Evolutionary conservation across 2,329 filamentous ascomycete genomes (phyloP).

Genomic region (Pleurostoma richardsiae): DNA sequence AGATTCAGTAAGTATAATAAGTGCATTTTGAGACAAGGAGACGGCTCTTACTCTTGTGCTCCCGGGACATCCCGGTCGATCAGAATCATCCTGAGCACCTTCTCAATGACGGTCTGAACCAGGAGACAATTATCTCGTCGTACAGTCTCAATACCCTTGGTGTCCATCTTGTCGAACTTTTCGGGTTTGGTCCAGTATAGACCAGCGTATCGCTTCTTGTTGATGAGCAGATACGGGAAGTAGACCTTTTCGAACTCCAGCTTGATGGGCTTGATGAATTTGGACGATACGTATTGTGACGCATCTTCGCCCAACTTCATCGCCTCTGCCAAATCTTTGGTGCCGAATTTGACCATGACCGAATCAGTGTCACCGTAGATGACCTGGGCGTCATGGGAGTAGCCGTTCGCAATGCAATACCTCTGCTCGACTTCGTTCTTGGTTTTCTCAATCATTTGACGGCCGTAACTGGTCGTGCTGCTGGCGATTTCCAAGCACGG

Average conservation of each 20-base stretch:
- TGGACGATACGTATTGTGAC: slow-evolving; percentile 78
- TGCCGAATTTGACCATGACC: slow-evolving; percentile 99
- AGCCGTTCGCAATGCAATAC: slow-evolving; percentile 92
- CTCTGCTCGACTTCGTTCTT: slow-evolving; percentile 89
- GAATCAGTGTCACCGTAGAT: slow-evolving; percentile 99
- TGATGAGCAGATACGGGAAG: slow-evolving; percentile 95
- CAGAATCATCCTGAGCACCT: slow-evolving; percentile 88
- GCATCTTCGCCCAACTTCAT: slow-evolving; percentile 97
- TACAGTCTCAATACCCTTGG: slow-evolving; percentile 97
- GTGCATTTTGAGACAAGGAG: background rate
- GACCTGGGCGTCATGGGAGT: slow-evolving; percentile 89
- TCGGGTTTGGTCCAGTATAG: slow-evolving; percentile 92
- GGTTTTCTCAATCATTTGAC: slow-evolving; percentile 98
- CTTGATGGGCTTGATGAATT: slow-evolving; percentile 96
- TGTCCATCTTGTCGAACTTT: slow-evolving; percentile 99
- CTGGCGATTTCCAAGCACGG: slow-evolving; percentile 93
- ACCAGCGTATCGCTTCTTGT: slow-evolving; percentile 99
- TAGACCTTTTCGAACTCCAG: slow-evolving; percentile 99
- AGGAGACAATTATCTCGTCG: slow-evolving; percentile 93
- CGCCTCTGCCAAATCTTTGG: slow-evolving; percentile 75
- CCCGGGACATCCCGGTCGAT: slow-evolving; percentile 88
- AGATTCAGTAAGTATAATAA: slow-evolving; percentile 14
- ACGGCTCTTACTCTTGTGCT: slow-evolving; percentile 76
- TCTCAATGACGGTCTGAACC: slow-evolving; percentile 96
- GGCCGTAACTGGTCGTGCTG: slow-evolving; percentile 93